Evolutionary conservation across 176 grass and related monocot species (phyloP), one percentile per base, ranked within the genome.

Genomic region (Aegilops sharonensis): DNA sequence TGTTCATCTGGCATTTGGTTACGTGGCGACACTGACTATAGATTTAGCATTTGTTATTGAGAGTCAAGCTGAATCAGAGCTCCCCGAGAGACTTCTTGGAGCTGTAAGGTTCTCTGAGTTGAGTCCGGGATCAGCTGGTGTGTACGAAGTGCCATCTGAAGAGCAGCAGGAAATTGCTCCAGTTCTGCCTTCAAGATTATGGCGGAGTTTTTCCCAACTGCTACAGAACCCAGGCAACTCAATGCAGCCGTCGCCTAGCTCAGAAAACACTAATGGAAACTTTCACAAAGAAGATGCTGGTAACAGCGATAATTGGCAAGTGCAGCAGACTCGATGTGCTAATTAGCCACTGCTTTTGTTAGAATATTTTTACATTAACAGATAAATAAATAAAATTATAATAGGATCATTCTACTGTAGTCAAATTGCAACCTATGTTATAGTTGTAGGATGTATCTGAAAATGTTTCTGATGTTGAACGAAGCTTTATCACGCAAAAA

Each of bases 31-130:
- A 2, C 25, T 98, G 83, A 98, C 93, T 43, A 79, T 95, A 79
- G 96, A 98, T 88, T 85, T 98, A 81, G 94, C 93, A 70, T 98
- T 98, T 77, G 90, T 98, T 57, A 91, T 98, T 0, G 96, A 98
- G 90, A 84, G 93, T 77, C 93, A 95, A 75, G 86, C 83, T 71
- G 88, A 98, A 92, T 82, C 92, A n/a, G 96, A 98, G 79, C 92
- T 98, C 14, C 96, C 96, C 2, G 96, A 98, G 84, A 86, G 68
- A 88, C 83, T 98, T 86, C 91, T 98, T 81, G 90, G 93, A 87
- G 96, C 92, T 20, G 81, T 94, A 78, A 92, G 93, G 78, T 98
- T 98, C 68, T 89, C 91, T 12, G 92, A 94, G 84, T 85, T 98
- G 59, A 87, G 88, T 86, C 96, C 96, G 0, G 86, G 68, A 68